Evolutionary conservation across 2,329 filamentous ascomycete species (phyloP), one percentile per base, ranked within the genome.

Genomic region (Coleophoma cylindrospora): DNA sequence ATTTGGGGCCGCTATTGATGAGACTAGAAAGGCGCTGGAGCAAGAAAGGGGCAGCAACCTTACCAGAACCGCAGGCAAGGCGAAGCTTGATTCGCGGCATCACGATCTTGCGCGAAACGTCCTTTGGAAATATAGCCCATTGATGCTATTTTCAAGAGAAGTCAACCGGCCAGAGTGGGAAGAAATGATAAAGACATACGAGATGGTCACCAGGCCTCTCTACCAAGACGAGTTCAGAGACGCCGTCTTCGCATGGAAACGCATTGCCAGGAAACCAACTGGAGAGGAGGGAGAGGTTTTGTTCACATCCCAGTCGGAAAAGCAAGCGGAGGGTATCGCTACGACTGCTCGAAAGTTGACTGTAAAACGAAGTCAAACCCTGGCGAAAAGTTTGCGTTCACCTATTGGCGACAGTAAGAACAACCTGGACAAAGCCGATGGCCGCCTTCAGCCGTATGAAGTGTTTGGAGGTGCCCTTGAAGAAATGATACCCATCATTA

Each of bases 321-420:
- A 95, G 64, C 91, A 96, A 63, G 84, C 89, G 47, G 88, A 95
- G 61, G 83, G 81, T 38, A 80, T 88, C 51, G 80, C 88, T 17
- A 83, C 81, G 38, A 86, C 89, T 8, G 91, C 91, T 10, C 81
- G 91, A 54, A 96, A 96, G 68, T 71, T 97, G 54, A 97, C 92
- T 0, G 91, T 97, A 48, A 96, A 96, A 74, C 82, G 91, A 64
- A 94, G 89, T 56, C 91, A 96, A 68, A 96, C 90, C 3, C 71
- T 94, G 50, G 89, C 88, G 19, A 85, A 87, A 61, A 83, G 79
- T 44, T 73, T 92, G 46, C 81, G 88, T 34, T 83, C 83, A 44
- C 83, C 84, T 11, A 74, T 84, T 50, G 78, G 81, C 32, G 86
- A 89, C 43, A 64, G 71, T 64, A 71, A 74, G 64, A 56, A 73